Evolutionary conservation across 306 rosid genomes (phyloP).

Genomic region (Prunus mume): DNA sequence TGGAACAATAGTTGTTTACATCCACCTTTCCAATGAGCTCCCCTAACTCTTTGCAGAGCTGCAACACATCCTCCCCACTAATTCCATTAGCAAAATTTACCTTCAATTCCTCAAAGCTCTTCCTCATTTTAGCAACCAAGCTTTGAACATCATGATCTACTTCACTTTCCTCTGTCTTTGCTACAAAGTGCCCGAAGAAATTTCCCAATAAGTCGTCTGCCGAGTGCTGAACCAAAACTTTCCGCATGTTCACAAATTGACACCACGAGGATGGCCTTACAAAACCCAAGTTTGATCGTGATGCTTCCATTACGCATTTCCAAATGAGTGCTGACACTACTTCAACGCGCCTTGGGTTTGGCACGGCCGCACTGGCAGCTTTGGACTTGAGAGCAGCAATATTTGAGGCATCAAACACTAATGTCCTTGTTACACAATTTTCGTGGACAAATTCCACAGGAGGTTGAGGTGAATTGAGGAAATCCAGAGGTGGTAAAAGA

Average conservation of each 20-base stretch:
- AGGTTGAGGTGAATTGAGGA: not conserved
- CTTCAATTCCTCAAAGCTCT: not conserved
- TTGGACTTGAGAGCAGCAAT: not conserved
- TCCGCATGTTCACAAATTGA: slow-evolving; percentile 33
- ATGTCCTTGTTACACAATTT: not conserved
- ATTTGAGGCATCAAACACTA: not conserved
- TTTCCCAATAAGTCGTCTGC: slow-evolving; percentile 37
- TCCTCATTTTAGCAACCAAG: not conserved
- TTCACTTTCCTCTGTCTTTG: slow-evolving; percentile 10
- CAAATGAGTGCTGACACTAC: no score
- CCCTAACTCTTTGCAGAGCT: not conserved
- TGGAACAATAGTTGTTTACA: not conserved
- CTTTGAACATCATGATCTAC: not conserved
- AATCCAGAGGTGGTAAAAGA: not conserved
- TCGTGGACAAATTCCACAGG: not conserved
- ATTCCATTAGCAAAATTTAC: not conserved
- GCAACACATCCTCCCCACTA: not conserved
- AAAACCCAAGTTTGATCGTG: slow-evolving; percentile 8
- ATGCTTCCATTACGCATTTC: slow-evolving; percentile 10
- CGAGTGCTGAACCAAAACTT: slow-evolving; percentile 19
- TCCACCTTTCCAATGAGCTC: not conserved
- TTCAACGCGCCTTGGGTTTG: not conserved
- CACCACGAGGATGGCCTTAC: slow-evolving; percentile 24
- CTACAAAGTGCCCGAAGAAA: slow-evolving; percentile 25
- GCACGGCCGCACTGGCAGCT: not conserved